These are phyloP conservation scores for Rutstroemia sp. DNA, from an alignment of 2,329 filamentous ascomycete genomes.

Conservation along the genomic window DNA sequence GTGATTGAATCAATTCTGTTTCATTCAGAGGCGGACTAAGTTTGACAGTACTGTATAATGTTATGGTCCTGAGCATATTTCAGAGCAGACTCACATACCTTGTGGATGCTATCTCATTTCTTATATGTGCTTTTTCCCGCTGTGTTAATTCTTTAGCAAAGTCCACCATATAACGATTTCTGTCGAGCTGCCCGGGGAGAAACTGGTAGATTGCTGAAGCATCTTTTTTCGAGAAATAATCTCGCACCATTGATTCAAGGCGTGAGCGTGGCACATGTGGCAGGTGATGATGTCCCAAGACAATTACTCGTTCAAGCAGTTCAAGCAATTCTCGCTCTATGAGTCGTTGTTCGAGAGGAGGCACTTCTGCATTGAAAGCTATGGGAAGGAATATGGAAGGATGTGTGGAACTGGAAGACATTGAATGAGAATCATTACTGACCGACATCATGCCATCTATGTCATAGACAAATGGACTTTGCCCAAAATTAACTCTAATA, in stretches of 20 bases:
- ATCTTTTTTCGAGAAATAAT: too few species aligned
- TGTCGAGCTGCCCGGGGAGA: too few species aligned
- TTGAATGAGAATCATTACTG: constrained; percentile 29
- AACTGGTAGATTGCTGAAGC: too few species aligned
- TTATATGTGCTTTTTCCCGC: constrained; percentile 24
- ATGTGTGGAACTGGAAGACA: neutral
- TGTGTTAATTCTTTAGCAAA: constrained; percentile 7
- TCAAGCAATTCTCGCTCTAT: too few species aligned
- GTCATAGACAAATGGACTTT: constrained; percentile 78
- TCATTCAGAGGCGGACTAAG: constrained; percentile 60
- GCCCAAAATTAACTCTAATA: constrained; percentile 58
- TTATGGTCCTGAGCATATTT: neutral
- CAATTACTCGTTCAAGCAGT: too few species aligned
- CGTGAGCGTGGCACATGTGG: too few species aligned
- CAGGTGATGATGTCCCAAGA: too few species aligned
- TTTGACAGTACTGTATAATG: constrained; percentile 31
- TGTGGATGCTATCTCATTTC: constrained; percentile 45
- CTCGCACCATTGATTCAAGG: too few species aligned
- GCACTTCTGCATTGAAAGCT: too few species aligned
- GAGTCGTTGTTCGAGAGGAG: too few species aligned
- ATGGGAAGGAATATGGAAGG: too few species aligned
- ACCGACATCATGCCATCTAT: constrained; percentile 82
- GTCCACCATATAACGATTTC: too few species aligned
- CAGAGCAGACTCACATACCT: constrained; percentile 27
- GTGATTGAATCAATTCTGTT: constrained; percentile 69